Evolutionary conservation across 768 basidiomycete species (phyloP).

Genomic region (Daedalea quercina): DNA sequence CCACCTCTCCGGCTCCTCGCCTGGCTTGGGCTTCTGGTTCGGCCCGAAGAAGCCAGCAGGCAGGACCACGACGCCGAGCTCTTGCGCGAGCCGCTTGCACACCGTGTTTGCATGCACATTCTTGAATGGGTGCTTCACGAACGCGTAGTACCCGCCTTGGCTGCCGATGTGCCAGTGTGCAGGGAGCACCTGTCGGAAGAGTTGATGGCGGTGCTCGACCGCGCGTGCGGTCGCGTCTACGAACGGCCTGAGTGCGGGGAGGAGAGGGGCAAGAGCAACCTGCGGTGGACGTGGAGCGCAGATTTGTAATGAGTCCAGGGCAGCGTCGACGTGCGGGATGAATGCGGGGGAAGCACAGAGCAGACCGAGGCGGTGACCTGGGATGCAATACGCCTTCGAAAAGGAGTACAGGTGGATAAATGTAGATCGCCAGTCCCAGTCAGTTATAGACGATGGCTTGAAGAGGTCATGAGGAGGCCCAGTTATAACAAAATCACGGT

Average conservation of each 20-base stretch:
- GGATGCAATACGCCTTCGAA: conserved; percentile 76
- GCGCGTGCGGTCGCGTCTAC: conserved; percentile 43
- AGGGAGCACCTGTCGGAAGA: conserved; percentile 48
- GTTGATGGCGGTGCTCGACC: conserved; percentile 43
- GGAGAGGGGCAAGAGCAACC: conserved; percentile 49
- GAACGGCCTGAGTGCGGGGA: conserved; percentile 45
- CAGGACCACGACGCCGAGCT: conserved; percentile 58
- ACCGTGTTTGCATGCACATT: conserved; percentile 44
- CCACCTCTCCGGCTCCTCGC: conserved; percentile 50
- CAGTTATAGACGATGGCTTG: conserved; percentile 13
- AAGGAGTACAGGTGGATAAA: conserved; percentile 74
- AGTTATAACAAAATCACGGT: conserved; percentile 64
- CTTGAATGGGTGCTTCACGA: conserved; percentile 60
- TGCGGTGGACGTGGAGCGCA: conserved; percentile 74
- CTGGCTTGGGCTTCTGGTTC: conserved; percentile 17
- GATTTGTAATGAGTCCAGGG: conserved; percentile 76
- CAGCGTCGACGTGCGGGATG: conserved; percentile 43
- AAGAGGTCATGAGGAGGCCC: conserved; percentile 54
- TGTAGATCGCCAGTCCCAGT: conserved; percentile 49
- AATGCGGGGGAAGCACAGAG: conserved; percentile 56
- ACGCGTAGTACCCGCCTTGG: conserved; percentile 75
- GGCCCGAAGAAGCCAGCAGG: conserved; percentile 58
- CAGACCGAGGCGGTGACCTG: conserved; percentile 74
- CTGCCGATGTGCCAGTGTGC: conserved; percentile 54
- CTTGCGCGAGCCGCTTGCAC: conserved; percentile 48